These are phyloP conservation scores for Prunus campanulata DNA, from an alignment of 306 rosid genomes.

Conservation along the genomic window DNA sequence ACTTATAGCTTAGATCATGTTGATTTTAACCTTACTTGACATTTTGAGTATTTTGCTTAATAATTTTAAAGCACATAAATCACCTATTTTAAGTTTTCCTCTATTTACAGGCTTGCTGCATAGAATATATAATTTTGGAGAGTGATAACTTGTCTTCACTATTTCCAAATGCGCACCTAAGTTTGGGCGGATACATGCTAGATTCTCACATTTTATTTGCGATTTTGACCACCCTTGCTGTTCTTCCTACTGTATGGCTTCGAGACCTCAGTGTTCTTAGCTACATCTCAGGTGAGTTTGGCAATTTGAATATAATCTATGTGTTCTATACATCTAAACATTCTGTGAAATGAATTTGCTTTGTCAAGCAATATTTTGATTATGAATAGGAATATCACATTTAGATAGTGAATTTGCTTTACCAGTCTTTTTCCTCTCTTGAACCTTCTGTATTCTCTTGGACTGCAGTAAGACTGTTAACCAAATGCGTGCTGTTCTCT, in stretches of 20 bases:
- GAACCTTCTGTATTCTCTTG: background rate
- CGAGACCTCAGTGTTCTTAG: slow-evolving; percentile 90
- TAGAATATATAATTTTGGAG: slow-evolving; percentile 92
- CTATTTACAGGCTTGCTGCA: slow-evolving; percentile 79
- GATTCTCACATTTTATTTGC: slow-evolving; percentile 66
- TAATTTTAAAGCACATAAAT: slow-evolving; percentile 13
- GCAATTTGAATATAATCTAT: background rate
- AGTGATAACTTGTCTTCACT: slow-evolving; percentile 89
- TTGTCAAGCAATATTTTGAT: background rate
- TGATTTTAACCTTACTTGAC: background rate
- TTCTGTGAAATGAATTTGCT: background rate
- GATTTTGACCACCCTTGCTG: slow-evolving; percentile 69
- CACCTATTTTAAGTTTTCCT: slow-evolving; percentile 23
- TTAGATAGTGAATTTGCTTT: no score
- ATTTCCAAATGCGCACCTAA: slow-evolving; percentile 77
- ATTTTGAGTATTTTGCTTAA: background rate
- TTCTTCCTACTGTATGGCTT: slow-evolving; percentile 97
- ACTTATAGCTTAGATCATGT: background rate
- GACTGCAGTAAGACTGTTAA: background rate
- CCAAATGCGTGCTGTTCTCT: slow-evolving; percentile 2
- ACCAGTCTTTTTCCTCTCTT: no score
- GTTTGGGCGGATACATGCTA: slow-evolving; percentile 54
- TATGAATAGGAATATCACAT: no score
- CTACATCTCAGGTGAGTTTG: slow-evolving; percentile 78
- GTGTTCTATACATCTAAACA: background rate